A percentile compares a stretch with the other conserved stretches of the same genome.
Evolutionary conservation across 305 asterid species (phyloP).

Genomic region (Fraxinus angustifolia): DNA sequence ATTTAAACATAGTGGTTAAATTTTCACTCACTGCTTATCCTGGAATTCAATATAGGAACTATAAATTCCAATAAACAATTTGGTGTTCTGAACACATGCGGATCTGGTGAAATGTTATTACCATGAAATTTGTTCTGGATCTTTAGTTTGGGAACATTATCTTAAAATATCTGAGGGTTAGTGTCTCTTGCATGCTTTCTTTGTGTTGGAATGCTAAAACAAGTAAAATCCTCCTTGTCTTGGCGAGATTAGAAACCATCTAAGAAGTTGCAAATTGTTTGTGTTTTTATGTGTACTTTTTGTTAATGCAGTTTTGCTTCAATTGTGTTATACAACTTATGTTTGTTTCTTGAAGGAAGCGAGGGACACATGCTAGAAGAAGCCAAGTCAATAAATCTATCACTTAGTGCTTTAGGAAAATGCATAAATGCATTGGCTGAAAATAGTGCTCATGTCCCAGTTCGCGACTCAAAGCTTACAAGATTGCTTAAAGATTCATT

Average conservation of each 20-base stretch:
- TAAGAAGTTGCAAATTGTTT: neutral
- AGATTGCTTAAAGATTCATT: constrained; percentile 95
- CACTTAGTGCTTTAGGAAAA: constrained; percentile 95
- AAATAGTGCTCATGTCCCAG: constrained; percentile 94
- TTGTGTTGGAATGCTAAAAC: neutral
- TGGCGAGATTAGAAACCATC: neutral
- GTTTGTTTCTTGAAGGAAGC: constrained; percentile 64
- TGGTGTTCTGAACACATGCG: neutral
- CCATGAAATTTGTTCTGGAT: neutral
- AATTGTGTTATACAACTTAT: constrained; percentile 5
- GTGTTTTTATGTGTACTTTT: constrained; percentile 17
- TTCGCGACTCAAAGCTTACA: constrained; percentile 96
- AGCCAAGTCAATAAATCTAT: constrained; percentile 96
- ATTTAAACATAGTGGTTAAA: neutral
- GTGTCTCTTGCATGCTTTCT: neutral
- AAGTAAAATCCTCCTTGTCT: neutral
- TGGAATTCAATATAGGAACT: neutral
- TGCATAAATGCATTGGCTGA: constrained; percentile 99
- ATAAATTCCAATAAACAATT: neutral
- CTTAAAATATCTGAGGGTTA: neutral
- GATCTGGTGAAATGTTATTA: neutral
- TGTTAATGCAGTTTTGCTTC: constrained; percentile 16
- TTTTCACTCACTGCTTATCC: neutral
- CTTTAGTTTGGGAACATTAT: neutral
- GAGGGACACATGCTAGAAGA: constrained; percentile 97